Evolutionary conservation across 164 flowering plant species (phyloP), one percentile per base, ranked within the genome.

Genomic region (Magnolia changhungtana): DNA sequence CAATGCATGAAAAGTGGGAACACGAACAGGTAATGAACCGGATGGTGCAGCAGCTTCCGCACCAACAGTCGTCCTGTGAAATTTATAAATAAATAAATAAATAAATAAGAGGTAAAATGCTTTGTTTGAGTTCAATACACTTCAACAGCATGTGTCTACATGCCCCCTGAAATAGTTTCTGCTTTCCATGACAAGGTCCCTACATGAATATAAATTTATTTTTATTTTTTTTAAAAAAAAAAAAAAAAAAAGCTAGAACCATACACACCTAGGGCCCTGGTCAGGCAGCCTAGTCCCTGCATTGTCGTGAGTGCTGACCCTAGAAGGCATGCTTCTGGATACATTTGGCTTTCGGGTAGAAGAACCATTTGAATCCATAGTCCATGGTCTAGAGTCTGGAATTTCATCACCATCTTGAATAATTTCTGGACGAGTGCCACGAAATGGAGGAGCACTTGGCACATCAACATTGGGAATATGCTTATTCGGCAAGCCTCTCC

Each of bases 1-100:
- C 98, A 93, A 91, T 27, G 97, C 97, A 86, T 93, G 93, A 85
- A 90, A 93, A n/a, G 89, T 89, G 68, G 98, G 98, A 19, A 87
- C 74, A 9, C 97, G 96, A 75, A 89, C 88, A 37, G 89, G 90
- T 63, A 84, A 74, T 52, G 90, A 77, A 72, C 88, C 81, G 0
- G 88, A 84, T 63, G 91, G 71, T 5, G 72, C 84, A 73, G 85
- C 82, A 75, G 88, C 83, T 76, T 89, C 91, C 8, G 68, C 85
- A 81, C 80, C 85, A 78, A 80, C 78, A 50, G 85, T 61, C 73
- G 50, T 75, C 86, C 95, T 94, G 79, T 21, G 20, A 72, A 66
- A 24, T 51, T 74, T 27, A 27, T 27, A 27, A 27, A 27, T 27
- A 27, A 27, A 24, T 24, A 24, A 24, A 24, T 24, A 24, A 24